Evolutionary conservation across 164 flowering plant species (phyloP).

Genomic region (Sextonia rubra): DNA sequence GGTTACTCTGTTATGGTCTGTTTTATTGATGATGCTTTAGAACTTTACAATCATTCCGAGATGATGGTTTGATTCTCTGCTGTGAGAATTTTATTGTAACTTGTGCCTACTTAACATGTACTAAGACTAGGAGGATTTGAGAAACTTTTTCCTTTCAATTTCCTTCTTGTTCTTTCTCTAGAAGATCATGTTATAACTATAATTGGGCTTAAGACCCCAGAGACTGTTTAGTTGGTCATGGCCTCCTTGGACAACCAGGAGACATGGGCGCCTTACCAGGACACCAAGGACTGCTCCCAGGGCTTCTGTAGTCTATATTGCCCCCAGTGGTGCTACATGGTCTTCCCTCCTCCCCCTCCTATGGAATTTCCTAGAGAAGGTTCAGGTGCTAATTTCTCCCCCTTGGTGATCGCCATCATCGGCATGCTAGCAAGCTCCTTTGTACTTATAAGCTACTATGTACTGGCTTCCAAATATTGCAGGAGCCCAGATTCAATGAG

Average conservation of each 20-base stretch:
- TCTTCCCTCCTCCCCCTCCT: slow-evolving; percentile 79
- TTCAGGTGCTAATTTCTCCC: slow-evolving; percentile 55
- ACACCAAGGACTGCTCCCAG: slow-evolving; percentile 59
- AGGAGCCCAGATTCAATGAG: slow-evolving; percentile 23
- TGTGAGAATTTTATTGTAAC: background rate
- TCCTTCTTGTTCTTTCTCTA: background rate
- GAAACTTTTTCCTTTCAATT: too few species aligned
- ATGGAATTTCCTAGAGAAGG: slow-evolving; percentile 32
- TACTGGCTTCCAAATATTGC: slow-evolving; percentile 59
- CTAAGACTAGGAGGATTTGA: background rate
- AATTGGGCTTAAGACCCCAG: background rate
- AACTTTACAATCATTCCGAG: background rate
- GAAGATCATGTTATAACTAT: background rate
- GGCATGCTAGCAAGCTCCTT: slow-evolving; percentile 71
- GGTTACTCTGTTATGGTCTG: background rate
- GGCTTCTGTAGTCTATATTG: slow-evolving; percentile 78
- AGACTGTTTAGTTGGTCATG: slow-evolving; percentile 23
- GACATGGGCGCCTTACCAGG: slow-evolving; percentile 58
- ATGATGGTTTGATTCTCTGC: background rate
- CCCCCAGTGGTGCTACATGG: slow-evolving; percentile 78
- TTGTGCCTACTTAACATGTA: background rate
- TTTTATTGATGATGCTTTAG: background rate
- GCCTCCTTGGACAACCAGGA: slow-evolving; percentile 39
- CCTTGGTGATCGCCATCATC: slow-evolving; percentile 70
- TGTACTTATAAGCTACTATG: slow-evolving; percentile 65